These are phyloP conservation scores for Deinandra increscens DNA, from an alignment of 129 eudicot genomes.

Conservation along the genomic window DNA sequence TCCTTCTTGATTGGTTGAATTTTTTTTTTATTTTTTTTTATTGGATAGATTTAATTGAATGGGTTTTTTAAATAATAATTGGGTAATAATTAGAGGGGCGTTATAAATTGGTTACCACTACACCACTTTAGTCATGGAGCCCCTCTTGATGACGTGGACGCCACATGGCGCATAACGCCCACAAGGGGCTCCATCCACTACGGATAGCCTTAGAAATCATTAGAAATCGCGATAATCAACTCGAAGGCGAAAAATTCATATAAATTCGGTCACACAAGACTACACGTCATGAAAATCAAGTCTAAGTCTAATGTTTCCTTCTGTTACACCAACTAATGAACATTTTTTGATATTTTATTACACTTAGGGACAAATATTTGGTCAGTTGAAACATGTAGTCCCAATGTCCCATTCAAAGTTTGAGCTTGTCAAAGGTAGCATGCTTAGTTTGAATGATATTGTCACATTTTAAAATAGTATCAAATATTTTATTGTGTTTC, in stretches of 20 bases:
- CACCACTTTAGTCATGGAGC: no score
- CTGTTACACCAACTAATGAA: background rate
- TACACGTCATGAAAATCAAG: background rate
- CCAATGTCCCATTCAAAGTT: background rate
- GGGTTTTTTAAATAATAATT: no score
- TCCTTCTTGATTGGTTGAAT: no score
- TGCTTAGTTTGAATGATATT: conserved; percentile 22
- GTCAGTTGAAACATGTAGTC: conserved; percentile 5
- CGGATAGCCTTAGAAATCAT: no score
- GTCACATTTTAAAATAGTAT: background rate
- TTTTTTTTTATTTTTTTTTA: no score
- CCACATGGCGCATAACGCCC: no score
- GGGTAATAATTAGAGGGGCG: no score
- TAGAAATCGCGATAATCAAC: background rate
- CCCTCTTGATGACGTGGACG: no score
- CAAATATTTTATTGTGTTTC: background rate
- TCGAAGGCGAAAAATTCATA: background rate
- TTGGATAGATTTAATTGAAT: no score
- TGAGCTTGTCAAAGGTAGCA: conserved; percentile 19
- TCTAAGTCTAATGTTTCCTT: background rate
- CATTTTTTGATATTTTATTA: background rate
- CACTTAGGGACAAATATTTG: conserved; percentile 14
- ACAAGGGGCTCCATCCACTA: no score
- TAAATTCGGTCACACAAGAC: no score
- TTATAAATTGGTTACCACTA: no score